A percentile compares a stretch with the other conserved stretches of the same genome.
These are phyloP conservation scores for Pistacia vera DNA, from an alignment of 345 rosid species.

Conservation along the genomic window DNA sequence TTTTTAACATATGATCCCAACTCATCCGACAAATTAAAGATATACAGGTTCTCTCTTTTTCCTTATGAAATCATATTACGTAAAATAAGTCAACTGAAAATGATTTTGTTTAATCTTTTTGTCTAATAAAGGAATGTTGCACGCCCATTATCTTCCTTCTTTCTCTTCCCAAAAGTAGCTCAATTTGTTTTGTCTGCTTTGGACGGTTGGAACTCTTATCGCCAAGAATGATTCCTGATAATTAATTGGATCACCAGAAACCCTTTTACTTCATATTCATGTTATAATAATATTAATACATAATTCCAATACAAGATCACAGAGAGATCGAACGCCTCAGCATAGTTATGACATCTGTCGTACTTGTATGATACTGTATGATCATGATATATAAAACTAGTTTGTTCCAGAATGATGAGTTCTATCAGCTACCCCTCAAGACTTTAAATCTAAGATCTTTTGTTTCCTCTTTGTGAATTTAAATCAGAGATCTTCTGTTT, in stretches of 20 bases:
- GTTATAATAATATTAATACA: too few relatives aligned
- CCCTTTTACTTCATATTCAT: neutral
- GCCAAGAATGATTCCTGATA: neutral
- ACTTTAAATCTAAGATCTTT: too few relatives aligned
- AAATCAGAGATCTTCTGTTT: too few relatives aligned
- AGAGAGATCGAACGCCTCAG: too few relatives aligned
- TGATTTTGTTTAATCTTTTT: slow-evolving; percentile 3
- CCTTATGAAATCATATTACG: neutral
- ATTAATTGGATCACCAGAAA: neutral
- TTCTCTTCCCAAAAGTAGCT: neutral
- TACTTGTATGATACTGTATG: too few relatives aligned
- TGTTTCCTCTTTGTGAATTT: too few relatives aligned
- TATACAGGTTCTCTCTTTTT: neutral
- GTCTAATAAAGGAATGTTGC: slow-evolving; percentile 13
- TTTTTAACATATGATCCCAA: neutral
- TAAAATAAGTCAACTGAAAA: slow-evolving; percentile 9
- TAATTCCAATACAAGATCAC: too few relatives aligned
- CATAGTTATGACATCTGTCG: too few relatives aligned
- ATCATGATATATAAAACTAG: too few relatives aligned
- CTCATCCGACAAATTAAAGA: slow-evolving; percentile 4
- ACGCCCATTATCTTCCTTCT: neutral
- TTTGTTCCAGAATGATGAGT: too few relatives aligned
- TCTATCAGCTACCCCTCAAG: too few relatives aligned
- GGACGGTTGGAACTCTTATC: neutral
- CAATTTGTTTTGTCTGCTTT: slow-evolving; percentile 17